Base-by-base conservation (phyloP, 352 stramenopile genomes). In the Globisporangium recalcitrans region DNA sequence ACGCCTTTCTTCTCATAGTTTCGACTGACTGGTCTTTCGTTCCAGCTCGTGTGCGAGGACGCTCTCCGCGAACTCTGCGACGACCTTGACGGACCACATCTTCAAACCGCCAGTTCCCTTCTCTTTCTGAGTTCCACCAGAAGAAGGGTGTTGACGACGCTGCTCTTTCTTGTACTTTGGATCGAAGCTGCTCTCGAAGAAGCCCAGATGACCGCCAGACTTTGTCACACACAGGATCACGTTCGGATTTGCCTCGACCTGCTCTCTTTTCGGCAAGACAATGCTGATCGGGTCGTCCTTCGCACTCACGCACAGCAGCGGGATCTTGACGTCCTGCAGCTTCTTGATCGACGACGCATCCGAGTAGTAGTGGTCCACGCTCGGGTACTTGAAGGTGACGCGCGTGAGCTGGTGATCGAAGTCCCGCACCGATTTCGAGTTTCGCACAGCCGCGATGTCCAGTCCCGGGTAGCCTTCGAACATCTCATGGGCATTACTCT, bases 331-430 rank as follows among this genome's bases (percentile, higher is more conserved):
- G 24, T 63, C 57, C 11, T 40, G 21, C 3, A 90, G 63, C 19
- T 70, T 65, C 16, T 69, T 78, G 14, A 69, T 51, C 5, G 67
- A 86, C 16, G 77, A 84, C 27, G 78, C 71, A 52, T 90, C 81
- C 13, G 53, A 3, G 69, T 90, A 88, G 68, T 87, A 90, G 32
- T 82, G 64, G 56, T 84, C 68, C 21, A 86, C 78, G 2, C 67
- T 85, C 26, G 75, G 53, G 64, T 88, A 90, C 31, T 69, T 58
- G 55, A 89, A 89, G 34, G 77, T 65, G 38, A 73, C 57, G 58
- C 85, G 80, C 10, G 81, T 90, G 24, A 93, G 65, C 2, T 59
- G 70, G 58, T 89, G 74, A 40, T 91, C 84, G 58, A 90, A 93
- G 54, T 88, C 72, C 22, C 62, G 59, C 31, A 91, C 70, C 13